Evolutionary conservation across 2,329 filamentous ascomycete species (phyloP), one percentile per base, ranked within the genome.

Genomic region (Dactylonectria macrodidyma): DNA sequence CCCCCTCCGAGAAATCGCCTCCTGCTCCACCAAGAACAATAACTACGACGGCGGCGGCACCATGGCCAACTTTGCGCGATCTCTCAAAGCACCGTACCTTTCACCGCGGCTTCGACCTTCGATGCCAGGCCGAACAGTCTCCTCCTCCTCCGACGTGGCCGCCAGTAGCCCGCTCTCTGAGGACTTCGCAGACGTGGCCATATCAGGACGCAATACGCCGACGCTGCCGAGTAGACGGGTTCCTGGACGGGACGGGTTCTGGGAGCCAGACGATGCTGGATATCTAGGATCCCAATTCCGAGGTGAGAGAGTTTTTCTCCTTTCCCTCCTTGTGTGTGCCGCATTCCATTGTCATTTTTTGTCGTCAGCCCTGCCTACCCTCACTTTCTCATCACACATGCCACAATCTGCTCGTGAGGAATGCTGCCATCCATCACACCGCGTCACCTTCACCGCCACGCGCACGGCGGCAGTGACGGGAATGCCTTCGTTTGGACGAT

Each of bases 21-120:
- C 62, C 47, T 34, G 36, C n/a, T 16, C 46, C 38, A 48, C 41
- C 52, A 41, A 65, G 48, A 26, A 56, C 61, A 38, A 68, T 62
- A 38, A 34, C 24, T 36, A 60, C 65, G 60, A 62, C 66, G 61
- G 62, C 38, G 16, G 16, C 69, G 62, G 64, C 61, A 72, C 50
- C 60, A 88, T 88, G 86, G 82, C 85, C 66, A 84, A 79, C 75
- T 79, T 87, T 66, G 81, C 83, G 52, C 83, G 85, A 71, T 86
- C 86, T 12, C 83, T 88, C 76, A 82, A 86, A 71, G 81, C 84
- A 8, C 78, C 84, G 47, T 85, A 84, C 71, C 78, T 85, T 38
- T 79, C 84, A 62, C 81, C 83, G 54, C 75, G 76, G 19, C 79
- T 84, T 68, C 82, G 85, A 48, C 86, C 85, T 41, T 78, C 78